Evolutionary conservation across 192 early-diverging fungal genomes (phyloP).

Genomic region (Mortierella claussenii): DNA sequence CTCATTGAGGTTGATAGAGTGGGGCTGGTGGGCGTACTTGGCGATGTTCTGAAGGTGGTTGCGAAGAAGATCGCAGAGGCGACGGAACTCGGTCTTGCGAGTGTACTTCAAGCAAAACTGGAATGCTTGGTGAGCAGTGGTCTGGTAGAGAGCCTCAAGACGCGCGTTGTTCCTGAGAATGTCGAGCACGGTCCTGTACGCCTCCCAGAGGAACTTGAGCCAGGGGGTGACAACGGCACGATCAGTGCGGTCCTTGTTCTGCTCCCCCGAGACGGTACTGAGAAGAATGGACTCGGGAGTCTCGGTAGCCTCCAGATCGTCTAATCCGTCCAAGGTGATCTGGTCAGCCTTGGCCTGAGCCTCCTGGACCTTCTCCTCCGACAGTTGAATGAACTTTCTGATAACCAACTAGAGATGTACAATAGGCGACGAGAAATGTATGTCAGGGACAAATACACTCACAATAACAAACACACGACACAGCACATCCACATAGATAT

Average conservation of each 20-base stretch:
- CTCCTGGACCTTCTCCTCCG: slow-evolving; percentile 87
- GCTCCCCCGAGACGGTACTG: slow-evolving; percentile 93
- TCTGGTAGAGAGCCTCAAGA: slow-evolving; percentile 94
- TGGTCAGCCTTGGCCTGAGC: slow-evolving; percentile 94
- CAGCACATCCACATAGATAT: no score
- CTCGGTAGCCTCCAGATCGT: slow-evolving; percentile 96
- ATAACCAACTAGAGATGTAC: slow-evolving; percentile 78
- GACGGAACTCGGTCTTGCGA: slow-evolving; percentile 98
- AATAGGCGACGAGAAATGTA: no score
- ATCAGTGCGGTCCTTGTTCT: slow-evolving; percentile 96
- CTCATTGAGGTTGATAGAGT: slow-evolving; percentile 94
- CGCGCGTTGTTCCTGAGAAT: slow-evolving; percentile 96
- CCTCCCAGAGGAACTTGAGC: slow-evolving; percentile 99
- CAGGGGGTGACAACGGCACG: slow-evolving; percentile 98
- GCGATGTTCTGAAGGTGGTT: slow-evolving; percentile 91
- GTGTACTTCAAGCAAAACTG: slow-evolving; percentile 94
- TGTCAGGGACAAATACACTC: no score
- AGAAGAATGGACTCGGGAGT: slow-evolving; percentile 97
- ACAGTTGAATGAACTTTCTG: slow-evolving; percentile 84
- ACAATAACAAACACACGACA: no score
- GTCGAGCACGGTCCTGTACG: slow-evolving; percentile 97
- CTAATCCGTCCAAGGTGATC: slow-evolving; percentile 83
- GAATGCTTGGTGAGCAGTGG: slow-evolving; percentile 91
- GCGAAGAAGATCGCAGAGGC: slow-evolving; percentile 96
- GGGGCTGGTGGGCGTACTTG: slow-evolving; percentile 92